Evolutionary conservation across 2,329 filamentous ascomycete species (phyloP), one percentile per base, ranked within the genome.

Genomic region (Exophiala spinifera): DNA sequence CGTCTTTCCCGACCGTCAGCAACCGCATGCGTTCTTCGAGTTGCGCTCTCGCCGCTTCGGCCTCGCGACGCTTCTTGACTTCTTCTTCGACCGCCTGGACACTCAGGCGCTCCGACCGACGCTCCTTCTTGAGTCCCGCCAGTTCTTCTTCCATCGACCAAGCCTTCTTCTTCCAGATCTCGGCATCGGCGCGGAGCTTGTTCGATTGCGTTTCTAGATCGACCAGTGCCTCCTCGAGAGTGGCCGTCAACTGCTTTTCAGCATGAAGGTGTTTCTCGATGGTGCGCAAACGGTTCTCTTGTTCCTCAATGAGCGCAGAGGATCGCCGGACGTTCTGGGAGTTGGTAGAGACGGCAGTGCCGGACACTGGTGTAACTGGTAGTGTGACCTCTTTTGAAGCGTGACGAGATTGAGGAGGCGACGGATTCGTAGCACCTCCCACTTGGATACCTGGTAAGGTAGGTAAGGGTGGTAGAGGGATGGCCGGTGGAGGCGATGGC

Each of bases 191-290:
- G 77, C 95, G 95, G 5, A 92, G 85, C 77, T 92, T 92, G 72
- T 92, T 95, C 66, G 88, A 91, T 64, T 95, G 91, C 52, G 84
- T 83, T 74, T 99, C 94, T 34, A 99, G 83, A 66, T 99, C 94
- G 1, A 90, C 92, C 25, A 99, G 83, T 5, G 94, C 94, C 73
- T 97, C 92, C 71, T 99, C 94, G 36, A 99, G 81, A 1, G 92
- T 97, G 45, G 89, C 87, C 0, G 92, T 99, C 55, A 99, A 85
- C 71, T 97, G 92, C 70, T 95, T 95, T 78, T 99, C 94, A 3
- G 94, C 94, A 61, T 88, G 87, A 20, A 99, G 81, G 68, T 97
- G 91, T 77, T 96, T 97, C 78, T 99, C 92, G 60, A 99, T 95
- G 5, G 90, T 95, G 56, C 88, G 86, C 68, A 99, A 95, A 60